A percentile compares a stretch with the other conserved stretches of the same genome.
Conservation (phyloP, 2,329 filamentous ascomycete species). For the Colletotrichum lini region DNA sequence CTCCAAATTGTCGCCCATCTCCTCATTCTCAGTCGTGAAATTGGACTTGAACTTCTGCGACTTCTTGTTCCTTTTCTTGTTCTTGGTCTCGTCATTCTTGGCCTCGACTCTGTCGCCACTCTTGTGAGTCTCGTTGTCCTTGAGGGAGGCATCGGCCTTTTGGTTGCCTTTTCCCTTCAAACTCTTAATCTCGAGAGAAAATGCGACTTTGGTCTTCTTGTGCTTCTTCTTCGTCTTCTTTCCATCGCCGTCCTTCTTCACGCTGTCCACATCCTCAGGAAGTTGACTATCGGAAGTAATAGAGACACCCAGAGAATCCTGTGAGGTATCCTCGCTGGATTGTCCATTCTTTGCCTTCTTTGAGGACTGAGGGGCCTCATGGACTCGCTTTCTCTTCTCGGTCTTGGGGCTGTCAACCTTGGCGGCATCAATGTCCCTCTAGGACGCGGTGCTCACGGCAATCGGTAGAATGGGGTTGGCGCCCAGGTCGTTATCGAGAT, state of each 20-base stretch:
- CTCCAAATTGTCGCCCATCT: no score
- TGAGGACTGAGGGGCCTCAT: not conserved
- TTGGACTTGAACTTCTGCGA: not conserved
- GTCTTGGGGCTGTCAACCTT: not conserved
- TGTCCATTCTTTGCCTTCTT: constrained; percentile 13
- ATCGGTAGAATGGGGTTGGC: not conserved
- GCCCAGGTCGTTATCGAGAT: constrained; percentile 21
- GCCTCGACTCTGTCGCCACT: not conserved
- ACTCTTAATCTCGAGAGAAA: not conserved
- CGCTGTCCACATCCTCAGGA: not conserved
- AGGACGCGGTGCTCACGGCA: constrained; percentile 9
- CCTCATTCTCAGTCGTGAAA: not conserved
- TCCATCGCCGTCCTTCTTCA: not conserved
- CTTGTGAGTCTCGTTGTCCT: not conserved
- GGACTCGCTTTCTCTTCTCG: constrained; percentile 22
- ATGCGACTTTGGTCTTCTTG: not conserved
- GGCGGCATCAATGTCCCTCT: constrained; percentile 10
- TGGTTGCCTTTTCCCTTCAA: not conserved
- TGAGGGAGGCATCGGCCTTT: not conserved
- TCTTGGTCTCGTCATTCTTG: not conserved
- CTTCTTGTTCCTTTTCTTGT: not conserved
- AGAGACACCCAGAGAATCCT: not conserved
- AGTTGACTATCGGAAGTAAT: not conserved
- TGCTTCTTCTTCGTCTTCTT: constrained; percentile 12
- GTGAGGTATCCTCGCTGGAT: not conserved